These are phyloP conservation scores for Lagerstroemia speciosa DNA, from an alignment of 345 rosid species.

Conservation along the genomic window DNA sequence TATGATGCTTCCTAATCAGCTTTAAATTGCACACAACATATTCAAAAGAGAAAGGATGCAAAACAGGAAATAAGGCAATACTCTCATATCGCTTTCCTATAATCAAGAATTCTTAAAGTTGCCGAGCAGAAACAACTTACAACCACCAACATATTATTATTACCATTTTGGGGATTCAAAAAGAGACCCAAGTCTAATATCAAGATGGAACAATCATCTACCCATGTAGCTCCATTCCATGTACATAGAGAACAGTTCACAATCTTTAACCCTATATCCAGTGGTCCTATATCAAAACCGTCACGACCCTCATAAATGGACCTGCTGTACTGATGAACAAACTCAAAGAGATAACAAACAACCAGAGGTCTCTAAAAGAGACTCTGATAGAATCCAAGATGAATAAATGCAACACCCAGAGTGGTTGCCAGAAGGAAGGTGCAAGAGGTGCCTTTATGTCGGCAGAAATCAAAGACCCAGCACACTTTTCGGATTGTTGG, in stretches of 20 bases:
- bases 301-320: not conserved
- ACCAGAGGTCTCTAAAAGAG: not conserved
- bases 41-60: no score
- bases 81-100: no score
- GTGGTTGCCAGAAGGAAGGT: not conserved
- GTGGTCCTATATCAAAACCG: not conserved
- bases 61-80: no score
- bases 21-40: no score
- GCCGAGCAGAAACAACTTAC: not conserved
- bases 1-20: no score
- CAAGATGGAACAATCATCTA: not conserved
- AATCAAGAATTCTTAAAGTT: not conserved
- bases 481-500: not conserved
- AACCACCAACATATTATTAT: not conserved
- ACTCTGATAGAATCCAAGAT: not conserved
- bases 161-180: not conserved
- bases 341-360: not conserved
- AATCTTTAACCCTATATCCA: not conserved
- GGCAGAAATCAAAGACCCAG: not conserved
- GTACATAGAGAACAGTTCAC: not conserved
- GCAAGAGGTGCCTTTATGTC: constrained; percentile 1
- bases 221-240: not conserved
- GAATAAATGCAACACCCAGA: constrained; percentile 1
- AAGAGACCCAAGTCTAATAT: not conserved
- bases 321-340: not conserved